Base-by-base conservation (phyloP, 306 rosid genomes). In the Biancaea sappan region DNA sequence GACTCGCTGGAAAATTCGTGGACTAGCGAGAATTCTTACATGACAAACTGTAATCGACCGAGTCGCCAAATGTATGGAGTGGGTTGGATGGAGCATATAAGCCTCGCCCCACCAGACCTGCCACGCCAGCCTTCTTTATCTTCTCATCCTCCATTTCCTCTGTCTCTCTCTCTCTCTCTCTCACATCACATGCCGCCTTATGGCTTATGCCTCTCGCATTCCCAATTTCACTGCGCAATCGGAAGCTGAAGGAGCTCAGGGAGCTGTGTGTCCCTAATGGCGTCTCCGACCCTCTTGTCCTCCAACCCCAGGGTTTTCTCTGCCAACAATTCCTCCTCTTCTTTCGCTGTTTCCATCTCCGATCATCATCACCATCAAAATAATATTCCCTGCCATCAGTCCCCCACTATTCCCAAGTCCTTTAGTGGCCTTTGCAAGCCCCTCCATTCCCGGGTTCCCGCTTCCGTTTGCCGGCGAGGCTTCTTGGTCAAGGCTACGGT, bases 401-500 rank as follows among this genome's bases (percentile, higher is more conserved):
- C 84, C 66, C 85, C 84, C 64, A 56, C 87, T 26, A 24, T 82
- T 80, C 89, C 94, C 77, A 91, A 86, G 77, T 77, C 96, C 74
- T 82, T 92, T 79, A 34, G 75, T 19, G 88, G 90, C 15, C 91
- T 89, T 57, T 86, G 88, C 76, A 88, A 73, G 24, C 89, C 98
- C 73, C 52, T 91, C 53, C 84, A 80, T 47, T 76, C 90, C 0
- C 78, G 79, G 8, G 76, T 78, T 21, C 73, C 89, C 66, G 73
- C 85, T n/a, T 87, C 90, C 2, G 0, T 82, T 66, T 77, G 83
- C 8, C 80, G 73, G 16, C 86, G 85, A n/a, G 35, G 82, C 83
- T 94, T 90, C 89, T 29, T 82, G 3, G 90, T 92, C 66, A 85
- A 85, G 19, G 96, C 96, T 62, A 74, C 92, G 70, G 98, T 86